A percentile compares a stretch with the other conserved stretches of the same genome.
phyloP scores from a whole-genome alignment of 768 basidiomycete genomes.

The Leccinum sublutescens region DNA sequence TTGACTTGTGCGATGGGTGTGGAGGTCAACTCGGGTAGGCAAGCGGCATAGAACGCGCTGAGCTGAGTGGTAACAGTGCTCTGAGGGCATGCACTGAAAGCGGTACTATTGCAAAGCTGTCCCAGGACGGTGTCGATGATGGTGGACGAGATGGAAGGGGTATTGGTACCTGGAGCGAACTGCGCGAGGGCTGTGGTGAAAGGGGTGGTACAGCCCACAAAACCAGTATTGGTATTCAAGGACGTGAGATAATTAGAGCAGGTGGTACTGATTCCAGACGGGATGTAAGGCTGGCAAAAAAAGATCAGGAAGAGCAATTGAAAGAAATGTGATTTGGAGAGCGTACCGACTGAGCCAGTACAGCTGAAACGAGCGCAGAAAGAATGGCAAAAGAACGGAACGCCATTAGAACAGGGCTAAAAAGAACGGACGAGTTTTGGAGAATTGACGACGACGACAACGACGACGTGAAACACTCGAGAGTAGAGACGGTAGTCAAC shows the following conservation, averaged over 20 bases:
- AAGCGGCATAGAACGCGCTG: conserved; percentile 66
- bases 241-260: conserved; percentile 59
- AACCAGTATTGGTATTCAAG: conserved; percentile 58
- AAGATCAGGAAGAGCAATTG: conserved; percentile 7
- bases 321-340: not conserved
- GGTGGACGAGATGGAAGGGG: conserved; percentile 39
- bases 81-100: conserved; percentile 52
- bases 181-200: conserved; percentile 58
- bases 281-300: conserved; percentile 53
- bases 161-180: conserved; percentile 47
- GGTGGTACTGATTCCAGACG: conserved; percentile 52
- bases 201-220: conserved; percentile 61
- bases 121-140: conserved; percentile 51
- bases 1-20: conserved; percentile 48
- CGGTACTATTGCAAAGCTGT: conserved; percentile 51
- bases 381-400: conserved; percentile 54
- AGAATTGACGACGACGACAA: not conserved
- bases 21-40: conserved; percentile 66
- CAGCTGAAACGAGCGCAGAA: conserved; percentile 50
- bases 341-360: conserved; percentile 49
- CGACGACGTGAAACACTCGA: not conserved
- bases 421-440: conserved; percentile 32
- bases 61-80: conserved; percentile 60
- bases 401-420: conserved; percentile 30
- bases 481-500: not conserved